Base-by-base conservation (phyloP, 192 early-diverging fungal genomes). In the Radiomyces spectabilis region DNA sequence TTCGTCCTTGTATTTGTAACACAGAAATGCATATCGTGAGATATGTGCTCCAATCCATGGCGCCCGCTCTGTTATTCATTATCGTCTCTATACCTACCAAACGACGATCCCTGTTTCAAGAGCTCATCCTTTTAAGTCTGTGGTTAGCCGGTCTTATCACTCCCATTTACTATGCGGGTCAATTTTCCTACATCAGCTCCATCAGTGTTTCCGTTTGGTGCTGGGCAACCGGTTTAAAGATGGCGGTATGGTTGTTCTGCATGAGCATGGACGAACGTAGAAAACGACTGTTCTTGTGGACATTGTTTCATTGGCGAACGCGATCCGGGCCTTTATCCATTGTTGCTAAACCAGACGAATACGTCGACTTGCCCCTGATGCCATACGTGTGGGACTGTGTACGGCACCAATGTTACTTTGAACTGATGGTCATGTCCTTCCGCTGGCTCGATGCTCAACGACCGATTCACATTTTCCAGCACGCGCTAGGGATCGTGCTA, bases 181-280 rank as follows among this genome's bases (percentile, higher is more conserved):
- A 55, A 24, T 45, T 45, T 7, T 22, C 54, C 2, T 55, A 45
- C n/a, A 19, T 55, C 3, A 32, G 22, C 29, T 18, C 26, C n/a
- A 45, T 55, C 22, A 32, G 10, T 12, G 25, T 39, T 1, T 16
- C 54, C 22, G 54, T 44, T 0, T 45, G 29, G 4, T 18, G 31
- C 15, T 55, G 54, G 54, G 54, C 54, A 25, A 45, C 18, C 8
- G 39, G 38, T 2, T 45, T 55, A 43, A 55, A 55, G 19, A 55
- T 55, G 54, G 42, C 31, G 2, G 54, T 55, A 16, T 55, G 54
- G 54, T 21, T 55, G 13, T 45, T 55, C 18, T 45, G 31, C 2
- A 30, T 35, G 18, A 32, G 26, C 3, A 55, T 38, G 32, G 54
- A 46, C 12, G 54, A 55, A 21, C n/a, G 54, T 26, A 24, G 54